Evolutionary conservation across 371 early-diverging fungal species (phyloP).

Genomic region (Mucor piriformis): DNA sequence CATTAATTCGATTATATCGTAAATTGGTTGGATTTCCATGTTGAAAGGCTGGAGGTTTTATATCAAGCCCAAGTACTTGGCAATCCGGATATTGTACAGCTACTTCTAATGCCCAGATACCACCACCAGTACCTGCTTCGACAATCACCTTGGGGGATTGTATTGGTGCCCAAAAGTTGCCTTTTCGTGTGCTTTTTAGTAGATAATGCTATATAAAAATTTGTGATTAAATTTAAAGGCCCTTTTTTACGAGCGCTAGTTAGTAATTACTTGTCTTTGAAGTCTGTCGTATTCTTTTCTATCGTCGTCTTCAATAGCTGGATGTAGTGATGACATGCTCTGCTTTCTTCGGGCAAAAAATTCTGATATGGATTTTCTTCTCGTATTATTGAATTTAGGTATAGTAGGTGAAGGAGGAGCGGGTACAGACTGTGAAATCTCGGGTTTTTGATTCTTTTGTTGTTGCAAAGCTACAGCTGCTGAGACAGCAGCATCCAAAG

Average conservation of each 20-base stretch:
- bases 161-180: constrained; percentile 41
- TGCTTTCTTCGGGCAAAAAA: constrained; percentile 47
- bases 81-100: constrained; percentile 48
- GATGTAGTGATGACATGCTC: constrained; percentile 28
- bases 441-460: constrained; percentile 6
- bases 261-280: constrained; percentile 41
- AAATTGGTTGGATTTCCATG: constrained; percentile 37
- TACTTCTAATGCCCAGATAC: constrained; percentile 69
- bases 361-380: constrained; percentile 52
- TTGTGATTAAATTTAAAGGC: background rate
- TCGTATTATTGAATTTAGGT: constrained; percentile 10
- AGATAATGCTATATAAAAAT: constrained; percentile 42
- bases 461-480: constrained; percentile 14
- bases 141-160: constrained; percentile 47
- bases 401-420: constrained; percentile 3
- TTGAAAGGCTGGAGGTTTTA: constrained; percentile 47
- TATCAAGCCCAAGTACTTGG: constrained; percentile 58
- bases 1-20: constrained; percentile 31
- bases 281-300: constrained; percentile 46
- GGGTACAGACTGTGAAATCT: constrained; percentile 1
- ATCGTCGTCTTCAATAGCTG: constrained; percentile 34
- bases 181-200: constrained; percentile 47
- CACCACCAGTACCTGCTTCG: constrained; percentile 56
- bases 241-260: background rate
- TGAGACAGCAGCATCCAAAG: constrained; percentile 14